Evolutionary conservation across 129 eudicot genomes (phyloP).

Genomic region (Smallanthus sonchifolius): DNA sequence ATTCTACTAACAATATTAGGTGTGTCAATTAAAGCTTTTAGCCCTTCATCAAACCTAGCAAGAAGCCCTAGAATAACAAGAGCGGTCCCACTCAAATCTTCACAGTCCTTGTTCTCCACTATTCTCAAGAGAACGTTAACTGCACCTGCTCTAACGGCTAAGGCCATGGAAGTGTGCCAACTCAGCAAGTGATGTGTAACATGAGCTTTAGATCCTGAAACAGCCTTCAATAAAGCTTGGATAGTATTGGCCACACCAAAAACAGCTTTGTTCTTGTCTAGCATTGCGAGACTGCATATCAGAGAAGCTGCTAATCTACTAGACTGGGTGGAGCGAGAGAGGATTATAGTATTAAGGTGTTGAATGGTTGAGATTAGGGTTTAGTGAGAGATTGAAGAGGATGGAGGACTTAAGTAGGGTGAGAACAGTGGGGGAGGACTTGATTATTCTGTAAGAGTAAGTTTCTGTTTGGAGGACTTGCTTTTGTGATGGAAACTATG

Average conservation of each 20-base stretch:
- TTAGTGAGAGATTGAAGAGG: constrained; percentile 71
- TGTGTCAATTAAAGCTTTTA: constrained; percentile 43
- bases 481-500: constrained; percentile 59
- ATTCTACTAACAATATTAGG: constrained; percentile 45
- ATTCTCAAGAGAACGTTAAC: constrained; percentile 40
- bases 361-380: constrained; percentile 59
- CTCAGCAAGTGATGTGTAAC: constrained; percentile 65
- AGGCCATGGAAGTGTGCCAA: constrained; percentile 73
- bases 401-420: constrained; percentile 35
- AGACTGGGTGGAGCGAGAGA: constrained; percentile 42
- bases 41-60: constrained; percentile 72
- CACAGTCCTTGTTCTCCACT: constrained; percentile 43
- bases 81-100: constrained; percentile 65
- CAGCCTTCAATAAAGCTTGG: constrained; percentile 42
- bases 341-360: constrained; percentile 46
- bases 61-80: constrained; percentile 53
- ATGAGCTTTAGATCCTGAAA: neutral
- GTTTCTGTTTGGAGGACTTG: constrained; percentile 63
- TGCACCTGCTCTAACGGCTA: constrained; percentile 66
- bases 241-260: constrained; percentile 71
- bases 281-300: constrained; percentile 75
- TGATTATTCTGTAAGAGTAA: constrained; percentile 47
- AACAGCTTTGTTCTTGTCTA: constrained; percentile 75
- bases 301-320: constrained; percentile 63
- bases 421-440: constrained; percentile 42